Evolutionary conservation across 1,284 basidiomycete species (phyloP), one percentile per base, ranked within the genome.

Genomic region (Bjerkandera adusta): DNA sequence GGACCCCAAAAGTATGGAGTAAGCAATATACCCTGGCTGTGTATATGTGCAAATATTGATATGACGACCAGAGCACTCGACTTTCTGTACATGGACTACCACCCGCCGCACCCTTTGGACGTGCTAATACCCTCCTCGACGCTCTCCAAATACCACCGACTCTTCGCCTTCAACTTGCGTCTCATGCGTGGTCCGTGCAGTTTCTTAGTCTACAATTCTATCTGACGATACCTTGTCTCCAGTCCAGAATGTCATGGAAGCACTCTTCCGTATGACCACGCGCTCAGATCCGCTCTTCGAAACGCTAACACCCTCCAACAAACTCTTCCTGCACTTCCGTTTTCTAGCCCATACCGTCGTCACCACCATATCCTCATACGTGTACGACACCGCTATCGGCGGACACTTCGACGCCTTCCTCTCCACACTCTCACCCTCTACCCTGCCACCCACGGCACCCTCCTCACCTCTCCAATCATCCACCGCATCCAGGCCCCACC

Each of bases 61-160:
- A 33, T n/a, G n/a, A 44, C 55, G 15, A 60, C 49, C 32, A 87
- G 88, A 64, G 89, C 92, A 6, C 66, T 94, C 32, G 92, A 94
- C 64, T 95, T 93, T 57, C 66, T 95, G 13, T 90, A 89, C 60
- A 81, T 94, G 68, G 82, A 90, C 51, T 95, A 94, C 65, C 85
- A 85, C 53, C 83, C 89, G 11, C 89, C 90, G 1, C 71, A 73
- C 18, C 78, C 89, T 0, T 68, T 94, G 30, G 77, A 82, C 37
- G 72, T 83, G 7, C 61, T 94, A 6, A 83, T 95, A 26, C 81
- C 88, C 0, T 68, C 75, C 0, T 71, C 77, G 1, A 75, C 88
- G 29, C 66, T 92, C 29, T 82, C 78, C n/a, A 93, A 92, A 63
- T 94, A 93, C 60, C 89, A 92, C 56, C 70, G 84, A 22, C 70